These are phyloP conservation scores for Liriodendron chinense DNA, from an alignment of 164 flowering plant species.

Conservation along the genomic window DNA sequence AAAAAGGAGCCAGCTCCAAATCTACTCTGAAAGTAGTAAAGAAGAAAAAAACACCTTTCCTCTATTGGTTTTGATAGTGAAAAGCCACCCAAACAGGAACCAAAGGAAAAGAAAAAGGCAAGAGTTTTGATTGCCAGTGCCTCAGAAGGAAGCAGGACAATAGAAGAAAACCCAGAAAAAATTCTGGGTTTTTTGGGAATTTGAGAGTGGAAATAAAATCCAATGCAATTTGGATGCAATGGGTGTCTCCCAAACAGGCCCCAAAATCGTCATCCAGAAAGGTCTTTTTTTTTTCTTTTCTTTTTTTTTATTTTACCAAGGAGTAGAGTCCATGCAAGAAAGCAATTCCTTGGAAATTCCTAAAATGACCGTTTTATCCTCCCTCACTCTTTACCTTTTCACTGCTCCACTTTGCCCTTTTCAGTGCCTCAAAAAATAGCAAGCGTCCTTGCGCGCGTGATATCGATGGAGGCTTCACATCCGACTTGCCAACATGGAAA, in stretches of 20 bases:
- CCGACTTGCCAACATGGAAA: no score
- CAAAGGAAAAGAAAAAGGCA: background rate
- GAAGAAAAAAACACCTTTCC: background rate
- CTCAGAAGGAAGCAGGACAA: background rate
- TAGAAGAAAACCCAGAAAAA: constrained; percentile 11
- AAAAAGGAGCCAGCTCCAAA: constrained; percentile 1
- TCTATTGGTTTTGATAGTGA: constrained; percentile 2
- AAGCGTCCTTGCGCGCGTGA: no score
- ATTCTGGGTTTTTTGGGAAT: constrained; percentile 15
- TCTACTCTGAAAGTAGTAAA: background rate
- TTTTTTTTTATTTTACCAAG: constrained; percentile 6
- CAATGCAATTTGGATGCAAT: constrained; percentile 9
- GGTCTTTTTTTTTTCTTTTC: constrained; percentile 11
- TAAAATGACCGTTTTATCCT: constrained; percentile 18
- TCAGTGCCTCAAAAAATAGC: no score
- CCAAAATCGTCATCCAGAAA: constrained; percentile 5
- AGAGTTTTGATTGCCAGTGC: background rate
- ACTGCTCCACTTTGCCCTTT: no score
- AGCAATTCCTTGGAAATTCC: constrained; percentile 7
- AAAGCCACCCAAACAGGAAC: constrained; percentile 9
- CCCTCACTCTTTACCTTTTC: background rate
- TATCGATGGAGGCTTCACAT: no score
- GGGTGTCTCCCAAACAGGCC: constrained; percentile 24
- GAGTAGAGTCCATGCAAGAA: background rate
- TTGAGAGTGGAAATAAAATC: constrained; percentile 10